A percentile compares a stretch with the other conserved stretches of the same genome.
phyloP scores from a whole-genome alignment of 139 green algal genomes.

The Chlorella sp. region DNA sequence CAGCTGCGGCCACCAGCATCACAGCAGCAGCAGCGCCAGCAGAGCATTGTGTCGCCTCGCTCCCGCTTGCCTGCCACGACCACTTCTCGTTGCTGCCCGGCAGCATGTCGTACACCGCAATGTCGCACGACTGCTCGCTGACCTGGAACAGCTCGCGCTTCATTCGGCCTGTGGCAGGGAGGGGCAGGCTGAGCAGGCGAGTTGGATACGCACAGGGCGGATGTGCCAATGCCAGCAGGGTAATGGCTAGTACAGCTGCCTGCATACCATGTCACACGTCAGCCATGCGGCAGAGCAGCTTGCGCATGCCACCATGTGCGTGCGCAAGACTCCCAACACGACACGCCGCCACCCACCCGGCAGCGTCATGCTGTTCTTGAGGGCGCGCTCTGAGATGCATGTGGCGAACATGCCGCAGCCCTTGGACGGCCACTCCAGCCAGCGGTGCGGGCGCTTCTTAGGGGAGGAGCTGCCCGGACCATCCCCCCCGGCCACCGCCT shows the following conservation, averaged over 20 bases:
- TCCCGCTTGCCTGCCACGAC: conserved; percentile 26
- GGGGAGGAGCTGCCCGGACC: background rate
- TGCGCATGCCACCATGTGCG: too few relatives aligned
- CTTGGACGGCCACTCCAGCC: conserved; percentile 16
- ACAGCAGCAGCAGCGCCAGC: too few relatives aligned
- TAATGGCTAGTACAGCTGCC: background rate
- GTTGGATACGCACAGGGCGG: background rate
- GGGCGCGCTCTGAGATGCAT: background rate
- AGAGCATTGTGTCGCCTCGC: too few relatives aligned
- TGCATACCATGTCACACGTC: too few relatives aligned
- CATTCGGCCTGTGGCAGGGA: background rate
- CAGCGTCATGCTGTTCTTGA: conserved; percentile 24
- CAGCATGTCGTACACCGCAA: conserved; percentile 2
- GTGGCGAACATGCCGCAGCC: conserved; percentile 12
- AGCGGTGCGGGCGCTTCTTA: conserved; percentile 16
- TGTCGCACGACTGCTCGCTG: background rate
- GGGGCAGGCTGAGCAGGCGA: background rate
- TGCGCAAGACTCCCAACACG: too few relatives aligned
- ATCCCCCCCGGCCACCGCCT: background rate
- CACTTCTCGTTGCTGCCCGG: conserved; percentile 12
- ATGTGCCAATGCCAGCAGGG: background rate
- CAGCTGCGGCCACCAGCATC: too few relatives aligned
- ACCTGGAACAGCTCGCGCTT: conserved; percentile 29
- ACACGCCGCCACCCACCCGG: background rate
- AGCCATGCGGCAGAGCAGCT: too few relatives aligned